Conservation (phyloP, 257 asterid genomes). For the Ajuga chamaepitys region DNA sequence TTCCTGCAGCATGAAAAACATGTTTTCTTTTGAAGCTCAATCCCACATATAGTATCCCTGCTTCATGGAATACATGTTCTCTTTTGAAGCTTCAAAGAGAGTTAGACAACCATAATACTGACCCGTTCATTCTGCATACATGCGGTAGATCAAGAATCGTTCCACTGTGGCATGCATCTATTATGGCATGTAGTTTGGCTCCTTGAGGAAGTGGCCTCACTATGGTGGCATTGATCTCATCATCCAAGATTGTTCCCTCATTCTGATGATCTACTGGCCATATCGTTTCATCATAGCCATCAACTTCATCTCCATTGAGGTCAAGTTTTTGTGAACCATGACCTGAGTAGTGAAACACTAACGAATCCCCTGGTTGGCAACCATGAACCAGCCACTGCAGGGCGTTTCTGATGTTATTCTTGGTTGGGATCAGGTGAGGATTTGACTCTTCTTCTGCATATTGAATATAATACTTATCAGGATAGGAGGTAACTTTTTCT, state of each 20-base stretch:
- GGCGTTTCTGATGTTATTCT: conserved; percentile 43
- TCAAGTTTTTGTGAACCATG: conserved; percentile 45
- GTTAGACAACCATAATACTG: neutral
- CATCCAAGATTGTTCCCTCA: conserved; percentile 46
- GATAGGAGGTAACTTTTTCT: neutral
- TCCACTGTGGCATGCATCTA: conserved; percentile 65
- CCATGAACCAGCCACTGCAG: conserved; percentile 56
- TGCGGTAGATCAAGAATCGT: conserved; percentile 52
- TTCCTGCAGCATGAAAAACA: conserved; percentile 23
- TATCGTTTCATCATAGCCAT: conserved; percentile 50
- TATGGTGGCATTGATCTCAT: conserved; percentile 49
- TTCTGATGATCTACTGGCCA: conserved; percentile 48
- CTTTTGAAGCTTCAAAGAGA: neutral
- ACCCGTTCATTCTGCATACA: conserved; percentile 49
- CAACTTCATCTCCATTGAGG: conserved; percentile 39
- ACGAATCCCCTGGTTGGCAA: conserved; percentile 52
- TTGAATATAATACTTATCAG: conserved; percentile 11
- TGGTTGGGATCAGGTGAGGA: conserved; percentile 43
- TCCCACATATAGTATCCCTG: conserved; percentile 45
- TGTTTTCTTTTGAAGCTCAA: neutral
- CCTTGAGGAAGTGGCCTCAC: conserved; percentile 55
- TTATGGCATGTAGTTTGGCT: conserved; percentile 45
- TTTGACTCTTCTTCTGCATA: conserved; percentile 42
- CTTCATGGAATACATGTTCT: conserved; percentile 20
- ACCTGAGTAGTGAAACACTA: conserved; percentile 55